These are phyloP conservation scores for Arachnopeziza araneosa DNA, from an alignment of 2,329 filamentous ascomycete species.

Conservation along the genomic window DNA sequence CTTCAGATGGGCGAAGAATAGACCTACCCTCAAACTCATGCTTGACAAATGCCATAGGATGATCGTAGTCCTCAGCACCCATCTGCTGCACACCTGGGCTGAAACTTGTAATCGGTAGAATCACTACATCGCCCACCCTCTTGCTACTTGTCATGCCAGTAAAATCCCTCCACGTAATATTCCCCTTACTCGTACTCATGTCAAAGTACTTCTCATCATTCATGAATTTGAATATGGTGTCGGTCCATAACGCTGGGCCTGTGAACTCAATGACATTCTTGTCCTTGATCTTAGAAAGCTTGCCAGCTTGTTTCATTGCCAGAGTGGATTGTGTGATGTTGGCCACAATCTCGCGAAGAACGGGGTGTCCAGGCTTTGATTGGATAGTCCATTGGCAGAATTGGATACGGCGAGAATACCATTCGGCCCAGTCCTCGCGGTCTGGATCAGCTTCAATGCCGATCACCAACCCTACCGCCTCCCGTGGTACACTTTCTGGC, in stretches of 20 bases:
- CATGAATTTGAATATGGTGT: constrained; percentile 86
- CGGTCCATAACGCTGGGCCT: constrained; percentile 91
- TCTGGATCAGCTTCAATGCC: constrained; percentile 97
- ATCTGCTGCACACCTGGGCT: constrained; percentile 92
- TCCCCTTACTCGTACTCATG: constrained; percentile 58
- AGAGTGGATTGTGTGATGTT: constrained; percentile 82
- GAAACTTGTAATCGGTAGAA: constrained; percentile 95
- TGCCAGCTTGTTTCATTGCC: constrained; percentile 61
- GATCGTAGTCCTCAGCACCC: constrained; percentile 80
- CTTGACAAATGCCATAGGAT: constrained; percentile 96
- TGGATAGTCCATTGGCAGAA: constrained; percentile 99
- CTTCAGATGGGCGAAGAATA: not conserved
- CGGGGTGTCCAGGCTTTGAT: constrained; percentile 86
- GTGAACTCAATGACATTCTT: constrained; percentile 88
- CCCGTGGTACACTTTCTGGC: constrained; percentile 68
- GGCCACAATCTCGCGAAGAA: constrained; percentile 80
- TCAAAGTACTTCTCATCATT: constrained; percentile 89
- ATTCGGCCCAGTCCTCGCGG: constrained; percentile 83
- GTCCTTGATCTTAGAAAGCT: constrained; percentile 51
- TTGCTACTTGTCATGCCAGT: constrained; percentile 78
- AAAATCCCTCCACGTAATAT: constrained; percentile 83
- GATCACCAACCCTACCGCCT: constrained; percentile 77
- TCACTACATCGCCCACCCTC: constrained; percentile 87
- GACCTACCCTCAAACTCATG: constrained; percentile 87
- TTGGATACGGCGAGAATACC: constrained; percentile 94